Evolutionary conservation across 2,329 filamentous ascomycete species (phyloP), one percentile per base, ranked within the genome.

Genomic region (Elsinoe ampelina): DNA sequence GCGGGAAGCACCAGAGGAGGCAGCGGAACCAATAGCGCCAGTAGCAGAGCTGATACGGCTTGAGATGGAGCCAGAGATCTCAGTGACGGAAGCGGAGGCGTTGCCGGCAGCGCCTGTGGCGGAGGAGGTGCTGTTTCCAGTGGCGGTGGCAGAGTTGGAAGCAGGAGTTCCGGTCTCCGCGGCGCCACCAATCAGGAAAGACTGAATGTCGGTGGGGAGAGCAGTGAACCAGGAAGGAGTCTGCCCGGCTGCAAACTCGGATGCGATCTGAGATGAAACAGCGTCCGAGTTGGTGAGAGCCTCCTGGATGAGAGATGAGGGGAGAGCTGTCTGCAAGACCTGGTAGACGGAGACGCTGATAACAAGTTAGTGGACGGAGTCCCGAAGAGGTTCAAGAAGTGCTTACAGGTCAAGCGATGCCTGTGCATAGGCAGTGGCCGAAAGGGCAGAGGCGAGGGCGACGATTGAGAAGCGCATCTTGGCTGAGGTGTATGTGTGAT

Each of bases 251-350:
- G 67, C 63, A 66, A 77, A 69, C 45, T 74, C 69, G 7, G 73
- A 72, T 11, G 68, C 68, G 64, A 77, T 69, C 42, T 71, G 64
- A 10, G 68, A 64, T 56, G 69, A 70, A 60, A 73, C 73, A 45
- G 67, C 72, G 55, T 68, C 66, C 15, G 68, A 64, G 64, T 74
- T 73, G 59, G 72, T 73, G 54, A 73, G 60, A 35, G 71, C 74
- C 58, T 71, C 66, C 13, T 65, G 63, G 58, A 72, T 61, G 50
- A 71, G 63, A 4, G 73, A 71, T 26, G 68, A 60, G 15, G 75
- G 75, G 51, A 77, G 68, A 42, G 72, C 75, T 17, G 73, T 75
- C 60, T 70, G 65, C 55, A 77, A 71, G 57, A 73, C 71, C 54
- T 66, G 61, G 63, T 73, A 63, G 62, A 75, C 68, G 45, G 72